Base-by-base conservation (phyloP, 2,329 filamentous ascomycete genomes). In the Juglanconis juglandina region DNA sequence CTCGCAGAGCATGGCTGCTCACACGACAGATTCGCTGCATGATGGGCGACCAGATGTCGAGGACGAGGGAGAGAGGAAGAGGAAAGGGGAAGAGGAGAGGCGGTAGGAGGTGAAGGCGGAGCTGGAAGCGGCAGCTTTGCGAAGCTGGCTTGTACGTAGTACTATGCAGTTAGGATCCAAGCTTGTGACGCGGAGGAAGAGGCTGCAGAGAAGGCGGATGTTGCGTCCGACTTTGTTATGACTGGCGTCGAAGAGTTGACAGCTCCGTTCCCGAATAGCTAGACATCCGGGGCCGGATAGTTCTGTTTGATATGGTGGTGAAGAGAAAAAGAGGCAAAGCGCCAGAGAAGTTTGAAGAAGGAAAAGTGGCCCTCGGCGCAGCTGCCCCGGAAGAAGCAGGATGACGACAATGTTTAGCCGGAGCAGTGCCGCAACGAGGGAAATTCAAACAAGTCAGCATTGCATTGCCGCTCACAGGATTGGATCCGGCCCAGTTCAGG, bases 1-100 rank as follows among this genome's bases (percentile, higher is more conserved):
- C 68, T 65, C 63, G 72, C 62, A 68, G 72, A 67, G 68, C 72
- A 32, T 50, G 44, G 54, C 58, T 61, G 58, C 61, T 61, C 32
- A 53, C 61, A 39, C 61, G 54, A 55, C 61, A 63, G 51, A 63
- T 58, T 52, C 61, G 54, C 54, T 63, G 61, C 61, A 63, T 63
- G 61, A 52, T 58, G 61, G 61, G 54, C 46, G 32, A 34, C 13
- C 41, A 24, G 34, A n/a, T 35, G 47, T 24, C 24, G 24, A 24
- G 24, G 24, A 24, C 24, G 24, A 24, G 24, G 24, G 24, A 24
- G 24, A 24, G 24, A 24, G 24, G 24, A 24, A 24, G 24, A 24
- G 24, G 24, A 24, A 24, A 53, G 47, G 53, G 54, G 44, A 33
- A 44, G 53, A 42, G 42, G 34, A 44, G 42, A 33, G 14, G 32